Evolutionary conservation across 345 rosid genomes (phyloP).

Genomic region (Tarenaya hassleriana): DNA sequence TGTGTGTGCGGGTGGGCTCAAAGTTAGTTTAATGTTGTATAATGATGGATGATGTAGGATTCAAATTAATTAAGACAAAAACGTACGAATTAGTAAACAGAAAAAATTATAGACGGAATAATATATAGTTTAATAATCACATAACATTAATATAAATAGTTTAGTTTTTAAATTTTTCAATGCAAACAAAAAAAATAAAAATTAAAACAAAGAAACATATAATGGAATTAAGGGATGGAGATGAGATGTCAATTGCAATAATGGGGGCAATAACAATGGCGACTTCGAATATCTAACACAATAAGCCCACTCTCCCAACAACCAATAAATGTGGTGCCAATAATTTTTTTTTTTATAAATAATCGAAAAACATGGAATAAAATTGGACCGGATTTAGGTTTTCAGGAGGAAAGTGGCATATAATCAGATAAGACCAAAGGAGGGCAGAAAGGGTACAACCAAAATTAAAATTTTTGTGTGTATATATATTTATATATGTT

Average conservation of each 20-base stretch:
- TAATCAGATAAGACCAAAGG: conserved; percentile 30
- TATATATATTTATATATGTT: neutral
- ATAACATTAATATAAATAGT: neutral
- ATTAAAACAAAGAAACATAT: conserved; percentile 18
- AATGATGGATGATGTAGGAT: no score
- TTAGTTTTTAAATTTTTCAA: neutral
- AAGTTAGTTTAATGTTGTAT: no score
- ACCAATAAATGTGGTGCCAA: neutral
- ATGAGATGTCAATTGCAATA: conserved; percentile 33
- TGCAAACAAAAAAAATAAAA: neutral
- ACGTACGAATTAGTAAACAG: no score
- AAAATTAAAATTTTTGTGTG: neutral
- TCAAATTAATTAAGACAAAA: no score
- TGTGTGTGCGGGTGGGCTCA: no score
- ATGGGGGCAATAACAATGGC: conserved; percentile 28
- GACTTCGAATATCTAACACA: conserved; percentile 28
- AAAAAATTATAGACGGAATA: no score
- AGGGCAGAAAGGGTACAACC: conserved; percentile 2
- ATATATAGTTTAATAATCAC: no score
- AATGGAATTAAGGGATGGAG: conserved; percentile 25
- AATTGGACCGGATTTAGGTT: conserved; percentile 6
- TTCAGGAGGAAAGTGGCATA: conserved; percentile 4
- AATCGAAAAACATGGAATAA: conserved; percentile 9
- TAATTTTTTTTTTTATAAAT: neutral
- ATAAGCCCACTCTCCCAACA: conserved; percentile 8